Base-by-base conservation (phyloP, 176 grass and related monocot species). In the Pontederia crassipes region DNA sequence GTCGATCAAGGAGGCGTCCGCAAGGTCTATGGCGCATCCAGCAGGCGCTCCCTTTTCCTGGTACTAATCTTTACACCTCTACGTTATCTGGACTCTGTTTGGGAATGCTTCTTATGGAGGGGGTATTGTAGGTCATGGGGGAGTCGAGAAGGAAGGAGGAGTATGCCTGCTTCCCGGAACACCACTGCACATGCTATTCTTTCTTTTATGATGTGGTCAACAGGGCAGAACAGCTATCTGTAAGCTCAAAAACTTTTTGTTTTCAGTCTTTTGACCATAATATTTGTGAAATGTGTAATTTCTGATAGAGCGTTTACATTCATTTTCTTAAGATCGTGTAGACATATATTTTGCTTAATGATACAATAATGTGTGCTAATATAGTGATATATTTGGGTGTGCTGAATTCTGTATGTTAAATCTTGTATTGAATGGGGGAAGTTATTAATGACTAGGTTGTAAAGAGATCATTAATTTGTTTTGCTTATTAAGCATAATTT, bases 71-170 rank as follows among this genome's bases (percentile, higher is more conserved):
- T 45, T 13, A 17, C 49, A 24, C 27, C 12, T 46, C 55, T 46
- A 54, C 11, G 27, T 8, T 13, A 2, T 70, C 13, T 47, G 20
- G 10, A 12, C 17, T 18, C 32, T 40, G 32, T 40, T 40, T 40
- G 32, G 4, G 32, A 40, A 40, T 14, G 11, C 6, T n/a, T 17
- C 1, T 45, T 47, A 15, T 16, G 2, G 27, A 13, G 16, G 14
- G 12, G 15, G 66, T 8, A 24, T 69, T 69, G 56, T 73, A 93
- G 94, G 94, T 93, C 71, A 68, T 79, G 54, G 88, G 93, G 58
- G 94, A 98, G 50, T 98, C 88, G 15, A 98, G 61, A 77, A 98
- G 81, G 71, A 98, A 83, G 74, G 94, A 98, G 66, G 88, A 98
- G 68, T 93, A 93, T 68, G 78, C 86, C 58, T 93, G 94, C 73